Evolutionary conservation across 2,329 filamentous ascomycete species (phyloP).

Genomic region (Torrubiella hemipterigena): DNA sequence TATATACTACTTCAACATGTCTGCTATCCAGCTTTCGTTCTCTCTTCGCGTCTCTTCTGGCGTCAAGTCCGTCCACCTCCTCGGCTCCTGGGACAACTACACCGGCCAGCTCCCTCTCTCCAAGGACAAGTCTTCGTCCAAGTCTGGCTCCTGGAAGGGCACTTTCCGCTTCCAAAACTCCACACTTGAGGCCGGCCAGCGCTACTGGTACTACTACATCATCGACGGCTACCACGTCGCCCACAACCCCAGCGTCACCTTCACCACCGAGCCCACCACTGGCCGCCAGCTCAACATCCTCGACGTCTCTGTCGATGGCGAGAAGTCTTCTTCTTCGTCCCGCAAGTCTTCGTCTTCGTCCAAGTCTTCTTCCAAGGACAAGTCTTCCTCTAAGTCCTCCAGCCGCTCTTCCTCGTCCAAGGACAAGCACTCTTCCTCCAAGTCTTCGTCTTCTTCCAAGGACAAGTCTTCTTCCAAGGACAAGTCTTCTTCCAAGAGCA

Average conservation of each 20-base stretch:
- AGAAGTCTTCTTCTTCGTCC: slow-evolving; percentile 28
- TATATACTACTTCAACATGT: slow-evolving; percentile 47
- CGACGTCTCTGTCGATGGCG: slow-evolving; percentile 56
- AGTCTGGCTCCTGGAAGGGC: slow-evolving; percentile 87
- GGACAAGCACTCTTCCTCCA: slow-evolving; percentile 25
- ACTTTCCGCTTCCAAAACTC: slow-evolving; percentile 90
- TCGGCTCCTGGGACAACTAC: slow-evolving; percentile 99
- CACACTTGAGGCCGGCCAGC: slow-evolving; percentile 75
- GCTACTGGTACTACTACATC: slow-evolving; percentile 99
- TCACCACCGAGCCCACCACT: slow-evolving; percentile 89
- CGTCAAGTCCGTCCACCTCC: slow-evolving; percentile 94
- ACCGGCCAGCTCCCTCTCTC: slow-evolving; percentile 85
- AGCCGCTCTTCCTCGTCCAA: slow-evolving; percentile 28
- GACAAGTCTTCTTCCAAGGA: slow-evolving; percentile 28
- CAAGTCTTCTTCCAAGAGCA: slow-evolving; percentile 27
- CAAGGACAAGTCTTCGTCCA: slow-evolving; percentile 71
- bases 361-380: slow-evolving; percentile 19
- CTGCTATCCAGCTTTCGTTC: slow-evolving; percentile 88
- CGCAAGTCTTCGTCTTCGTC: slow-evolving; percentile 32
- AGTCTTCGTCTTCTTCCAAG: slow-evolving; percentile 31
- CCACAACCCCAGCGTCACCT: slow-evolving; percentile 84
- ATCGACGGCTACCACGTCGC: slow-evolving; percentile 98
- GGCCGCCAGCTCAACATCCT: slow-evolving; percentile 96
- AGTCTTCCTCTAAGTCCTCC: slow-evolving; percentile 22
- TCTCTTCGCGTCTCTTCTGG: slow-evolving; percentile 89